Conservation (phyloP, 306 rosid species). For the Pyrus communis region DNA sequence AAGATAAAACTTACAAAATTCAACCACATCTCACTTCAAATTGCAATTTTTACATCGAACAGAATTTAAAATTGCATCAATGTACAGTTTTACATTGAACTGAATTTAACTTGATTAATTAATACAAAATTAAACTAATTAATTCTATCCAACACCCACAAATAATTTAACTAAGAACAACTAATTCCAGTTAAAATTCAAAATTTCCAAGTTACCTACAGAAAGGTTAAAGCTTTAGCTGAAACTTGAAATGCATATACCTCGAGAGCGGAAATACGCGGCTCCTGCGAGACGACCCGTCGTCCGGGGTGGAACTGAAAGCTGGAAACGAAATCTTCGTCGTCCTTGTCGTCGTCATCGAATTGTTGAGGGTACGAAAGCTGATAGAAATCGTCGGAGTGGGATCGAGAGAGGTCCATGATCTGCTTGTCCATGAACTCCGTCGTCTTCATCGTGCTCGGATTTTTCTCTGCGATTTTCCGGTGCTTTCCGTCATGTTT, state of each 20-base stretch:
- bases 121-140: neutral
- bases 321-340: constrained; percentile 14
- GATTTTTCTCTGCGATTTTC: neutral
- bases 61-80: no score
- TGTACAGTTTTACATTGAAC: neutral
- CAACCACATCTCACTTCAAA: neutral
- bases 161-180: no score
- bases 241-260: constrained; percentile 8
- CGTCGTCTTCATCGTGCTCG: constrained; percentile 19
- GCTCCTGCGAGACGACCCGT: constrained; percentile 1
- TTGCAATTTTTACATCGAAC: neutral
- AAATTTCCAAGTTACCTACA: neutral
- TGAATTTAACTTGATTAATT: neutral
- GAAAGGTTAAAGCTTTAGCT: neutral
- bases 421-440: constrained; percentile 33
- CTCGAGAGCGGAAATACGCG: constrained; percentile 6
- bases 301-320: constrained; percentile 18
- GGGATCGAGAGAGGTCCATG: constrained; percentile 29
- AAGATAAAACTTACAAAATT: neutral
- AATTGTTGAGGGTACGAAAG: constrained; percentile 4
- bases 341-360: constrained; percentile 4
- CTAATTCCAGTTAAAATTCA: neutral
- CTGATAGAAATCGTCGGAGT: constrained; percentile 27
- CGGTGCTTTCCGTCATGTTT: neutral
- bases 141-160: neutral